Evolutionary conservation across 805 yeast genomes (phyloP).

Genomic region (Danielia oregonensis): DNA sequence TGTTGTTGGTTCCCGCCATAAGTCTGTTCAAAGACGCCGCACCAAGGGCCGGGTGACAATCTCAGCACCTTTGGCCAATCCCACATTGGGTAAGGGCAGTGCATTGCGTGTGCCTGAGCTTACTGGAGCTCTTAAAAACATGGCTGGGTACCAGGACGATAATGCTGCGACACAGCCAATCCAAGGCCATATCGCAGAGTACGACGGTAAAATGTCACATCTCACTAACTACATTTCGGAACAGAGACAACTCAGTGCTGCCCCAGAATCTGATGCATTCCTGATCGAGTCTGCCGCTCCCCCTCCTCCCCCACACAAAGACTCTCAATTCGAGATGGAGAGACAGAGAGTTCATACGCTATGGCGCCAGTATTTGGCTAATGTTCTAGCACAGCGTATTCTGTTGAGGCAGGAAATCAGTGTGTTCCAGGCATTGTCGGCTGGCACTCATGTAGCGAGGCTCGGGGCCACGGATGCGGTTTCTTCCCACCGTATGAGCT

Average conservation of each 20-base stretch:
- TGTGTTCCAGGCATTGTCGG: slow-evolving; percentile 24
- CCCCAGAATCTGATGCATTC: slow-evolving; percentile 4
- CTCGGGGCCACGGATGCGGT: slow-evolving; percentile 2
- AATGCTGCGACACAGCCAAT: too few relatives aligned
- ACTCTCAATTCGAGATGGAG: neutral
- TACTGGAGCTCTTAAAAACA: slow-evolving; percentile 10
- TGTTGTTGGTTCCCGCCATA: slow-evolving; percentile 9
- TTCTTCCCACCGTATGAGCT: too few relatives aligned
- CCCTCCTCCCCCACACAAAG: slow-evolving; percentile 13
- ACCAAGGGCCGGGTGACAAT: slow-evolving; percentile 10
- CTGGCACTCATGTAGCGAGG: slow-evolving; percentile 11
- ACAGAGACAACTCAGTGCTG: slow-evolving; percentile 10
- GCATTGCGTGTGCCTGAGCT: slow-evolving; percentile 19
- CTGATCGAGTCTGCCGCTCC: slow-evolving; percentile 8
- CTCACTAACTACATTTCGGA: slow-evolving; percentile 25
- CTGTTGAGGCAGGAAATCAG: slow-evolving; percentile 39
- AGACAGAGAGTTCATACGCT: slow-evolving; percentile 11
- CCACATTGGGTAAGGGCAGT: slow-evolving; percentile 27
- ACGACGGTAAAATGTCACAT: slow-evolving; percentile 17
- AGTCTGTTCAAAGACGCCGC: slow-evolving; percentile 4
- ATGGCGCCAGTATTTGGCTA: slow-evolving; percentile 34
- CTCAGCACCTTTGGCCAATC: slow-evolving; percentile 32
- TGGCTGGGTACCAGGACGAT: slow-evolving; percentile 11
- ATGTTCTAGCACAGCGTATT: slow-evolving; percentile 35
- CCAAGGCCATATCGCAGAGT: too few relatives aligned